Base-by-base conservation (phyloP, 495 filamentous ascomycete genomes). In the Penicillium diatomitis region DNA sequence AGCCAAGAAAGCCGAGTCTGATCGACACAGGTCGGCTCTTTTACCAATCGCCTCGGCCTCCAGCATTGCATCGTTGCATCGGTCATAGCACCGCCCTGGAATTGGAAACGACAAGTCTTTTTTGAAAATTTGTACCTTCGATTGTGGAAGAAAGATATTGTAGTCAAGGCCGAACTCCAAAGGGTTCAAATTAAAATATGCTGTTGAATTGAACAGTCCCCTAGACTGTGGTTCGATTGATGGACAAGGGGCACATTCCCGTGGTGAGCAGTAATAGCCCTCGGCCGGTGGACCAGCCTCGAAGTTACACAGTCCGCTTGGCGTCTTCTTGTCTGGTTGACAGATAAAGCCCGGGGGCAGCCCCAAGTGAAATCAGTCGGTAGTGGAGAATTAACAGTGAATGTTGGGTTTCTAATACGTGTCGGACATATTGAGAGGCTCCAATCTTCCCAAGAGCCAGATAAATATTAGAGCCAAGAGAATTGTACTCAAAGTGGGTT, bases 201-300 rank as follows among this genome's bases (percentile, higher is more conserved):
- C 35, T 10, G 35, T 37, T 37, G 35, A 4, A 10, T 4, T 11
- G 35, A 11, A 8, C 35, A 11, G 9, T 37, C 12, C 12, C 12
- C 35, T 11, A 11, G 12, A 37, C 35, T 37, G 35, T 3, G 35
- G 3, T 37, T 10, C 36, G 5, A 56, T 41, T 4, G 32, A 9
- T 2, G 54, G 54, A 20, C 44, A 52, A 1, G 50, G 49, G 8
- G 49, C 52, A 46, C 54, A 56, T 37, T 56, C 44, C n/a, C 53
- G 45, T 1, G 54, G 54, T n/a, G 45, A 37, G 33, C 54, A 56
- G n/a, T 46, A 56, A 33, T 53, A 56, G 37, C 41, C 49, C 3
- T 48, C 45, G 2, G 54, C 54, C 5, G 54, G 54, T 5, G 50
- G 50, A 4, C 54, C 54, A 9, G 12, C 50, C 33, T 48, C 49